These are phyloP conservation scores for Penicillium sp. DNA, from an alignment of 2,329 filamentous ascomycete species.

Conservation along the genomic window DNA sequence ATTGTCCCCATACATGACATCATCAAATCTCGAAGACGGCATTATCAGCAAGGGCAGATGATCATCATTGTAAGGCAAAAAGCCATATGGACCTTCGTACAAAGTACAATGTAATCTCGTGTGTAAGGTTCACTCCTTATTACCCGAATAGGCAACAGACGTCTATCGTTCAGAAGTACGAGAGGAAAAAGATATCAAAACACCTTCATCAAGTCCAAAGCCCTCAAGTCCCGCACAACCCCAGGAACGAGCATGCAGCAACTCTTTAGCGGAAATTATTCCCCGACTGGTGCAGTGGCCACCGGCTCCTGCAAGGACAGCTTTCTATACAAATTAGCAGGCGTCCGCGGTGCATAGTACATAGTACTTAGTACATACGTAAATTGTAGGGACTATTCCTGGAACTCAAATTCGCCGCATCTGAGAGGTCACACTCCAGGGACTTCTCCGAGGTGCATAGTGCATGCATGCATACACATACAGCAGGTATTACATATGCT, in stretches of 20 bases:
- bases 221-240: not conserved
- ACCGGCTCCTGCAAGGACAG: slow-evolving; percentile 22
- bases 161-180: slow-evolving; percentile 4
- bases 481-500: not conserved
- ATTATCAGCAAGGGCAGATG: slow-evolving; percentile 15
- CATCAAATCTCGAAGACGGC: slow-evolving; percentile 1
- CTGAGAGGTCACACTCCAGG: slow-evolving; percentile 21
- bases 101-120: not conserved
- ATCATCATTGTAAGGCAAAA: not conserved
- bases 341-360: slow-evolving; percentile 7
- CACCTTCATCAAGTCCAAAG: not conserved
- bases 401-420: slow-evolving; percentile 27
- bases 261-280: slow-evolving; percentile 8
- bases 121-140: not conserved
- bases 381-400: slow-evolving; percentile 6
- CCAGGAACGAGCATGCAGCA: not conserved
- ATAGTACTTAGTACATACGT: not conserved
- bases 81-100: slow-evolving; percentile 2
- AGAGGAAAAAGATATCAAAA: not conserved
- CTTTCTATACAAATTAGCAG: slow-evolving; percentile 17
- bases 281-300: slow-evolving; percentile 18
- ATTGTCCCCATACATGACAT: slow-evolving; percentile 12
- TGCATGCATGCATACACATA: slow-evolving; percentile 3
- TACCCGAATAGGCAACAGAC: not conserved
- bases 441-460: slow-evolving; percentile 9